Conservation (phyloP, 2,329 filamentous ascomycete genomes). For the Fusarium liriodendri region DNA sequence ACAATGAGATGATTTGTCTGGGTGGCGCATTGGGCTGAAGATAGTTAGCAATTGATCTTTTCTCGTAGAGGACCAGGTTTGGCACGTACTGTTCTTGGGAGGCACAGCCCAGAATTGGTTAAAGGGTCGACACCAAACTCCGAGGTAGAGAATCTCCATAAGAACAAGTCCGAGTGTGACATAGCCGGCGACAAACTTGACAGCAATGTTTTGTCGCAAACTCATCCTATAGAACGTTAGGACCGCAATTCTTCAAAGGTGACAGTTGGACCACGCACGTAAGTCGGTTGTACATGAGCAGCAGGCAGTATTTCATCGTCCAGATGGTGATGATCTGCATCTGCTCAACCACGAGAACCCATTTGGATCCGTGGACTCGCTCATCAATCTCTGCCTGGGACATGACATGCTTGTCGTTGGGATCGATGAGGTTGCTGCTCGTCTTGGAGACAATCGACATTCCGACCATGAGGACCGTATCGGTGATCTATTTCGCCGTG, state of each 20-base stretch:
- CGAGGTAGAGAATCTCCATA: constrained; percentile 62
- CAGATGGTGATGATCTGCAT: constrained; percentile 70
- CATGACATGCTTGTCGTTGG: constrained; percentile 60
- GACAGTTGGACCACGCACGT: constrained; percentile 52
- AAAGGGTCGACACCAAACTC: constrained; percentile 68
- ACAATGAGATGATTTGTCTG: constrained; percentile 68
- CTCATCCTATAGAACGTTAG: constrained; percentile 51
- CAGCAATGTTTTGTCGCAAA: constrained; percentile 57
- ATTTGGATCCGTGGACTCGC: constrained; percentile 66
- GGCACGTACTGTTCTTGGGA: constrained; percentile 56
- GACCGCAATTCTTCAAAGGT: not conserved
- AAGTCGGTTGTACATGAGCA: constrained; percentile 68
- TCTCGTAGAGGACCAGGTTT: not conserved
- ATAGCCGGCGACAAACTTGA: constrained; percentile 62
- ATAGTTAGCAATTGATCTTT: constrained; percentile 16
- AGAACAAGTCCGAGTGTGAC: constrained; percentile 58
- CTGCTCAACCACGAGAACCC: constrained; percentile 71
- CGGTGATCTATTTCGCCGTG: constrained; percentile 50
- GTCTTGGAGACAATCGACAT: constrained; percentile 67
- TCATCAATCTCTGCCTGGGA: constrained; percentile 49
- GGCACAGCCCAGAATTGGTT: constrained; percentile 68
- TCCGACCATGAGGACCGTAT: constrained; percentile 65
- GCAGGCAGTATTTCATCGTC: constrained; percentile 66
- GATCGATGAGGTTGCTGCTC: constrained; percentile 70
- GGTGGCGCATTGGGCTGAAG: constrained; percentile 66